Percentiles rank a stretch among this genome's conserved stretches.
Conservation (phyloP, 495 filamentous ascomycete genomes). For the Staphylotrichum tortipilum region DNA sequence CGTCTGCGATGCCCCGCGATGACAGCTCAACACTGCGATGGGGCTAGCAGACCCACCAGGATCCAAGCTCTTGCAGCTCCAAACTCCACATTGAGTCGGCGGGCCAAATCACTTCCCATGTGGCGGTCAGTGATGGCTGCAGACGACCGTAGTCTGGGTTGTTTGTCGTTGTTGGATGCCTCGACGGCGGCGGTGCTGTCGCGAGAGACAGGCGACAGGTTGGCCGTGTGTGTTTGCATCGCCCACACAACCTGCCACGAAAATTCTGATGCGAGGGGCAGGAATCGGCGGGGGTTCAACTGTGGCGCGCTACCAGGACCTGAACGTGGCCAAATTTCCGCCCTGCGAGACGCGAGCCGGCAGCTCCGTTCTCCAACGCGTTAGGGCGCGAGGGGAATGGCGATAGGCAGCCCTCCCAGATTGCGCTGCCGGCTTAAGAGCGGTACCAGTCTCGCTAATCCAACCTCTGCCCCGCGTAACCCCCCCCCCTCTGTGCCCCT, state of each 20-base stretch:
- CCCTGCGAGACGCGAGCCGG: constrained; percentile 5
- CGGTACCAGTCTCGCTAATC: constrained; percentile 3
- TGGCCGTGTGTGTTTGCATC: constrained; percentile 4
- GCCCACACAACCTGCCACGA: not conserved
- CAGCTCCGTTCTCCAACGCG: constrained; percentile 10
- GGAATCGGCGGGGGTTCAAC: not conserved
- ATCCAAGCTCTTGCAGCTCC: constrained; percentile 10
- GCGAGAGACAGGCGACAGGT: too few relatives aligned
- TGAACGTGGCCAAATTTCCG: constrained; percentile 12
- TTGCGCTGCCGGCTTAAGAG: constrained; percentile 4
- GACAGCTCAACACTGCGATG: constrained; percentile 23
- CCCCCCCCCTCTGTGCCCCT: constrained; percentile 14
- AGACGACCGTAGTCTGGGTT: too few relatives aligned
- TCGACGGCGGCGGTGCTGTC: not conserved
- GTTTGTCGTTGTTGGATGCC: too few relatives aligned
- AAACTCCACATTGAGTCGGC: constrained; percentile 11
- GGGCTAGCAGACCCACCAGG: constrained; percentile 3
- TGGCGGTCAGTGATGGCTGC: constrained; percentile 15
- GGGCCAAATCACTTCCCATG: constrained; percentile 8
- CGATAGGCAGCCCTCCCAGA: not conserved
- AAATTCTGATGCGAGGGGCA: constrained; percentile 3
- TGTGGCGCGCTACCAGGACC: not conserved
- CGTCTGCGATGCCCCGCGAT: constrained; percentile 14
- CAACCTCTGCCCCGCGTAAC: constrained; percentile 17
- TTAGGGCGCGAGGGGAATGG: not conserved